Evolutionary conservation across 352 stramenopile species (phyloP).

Genomic region (Globisporangium emineosum): DNA sequence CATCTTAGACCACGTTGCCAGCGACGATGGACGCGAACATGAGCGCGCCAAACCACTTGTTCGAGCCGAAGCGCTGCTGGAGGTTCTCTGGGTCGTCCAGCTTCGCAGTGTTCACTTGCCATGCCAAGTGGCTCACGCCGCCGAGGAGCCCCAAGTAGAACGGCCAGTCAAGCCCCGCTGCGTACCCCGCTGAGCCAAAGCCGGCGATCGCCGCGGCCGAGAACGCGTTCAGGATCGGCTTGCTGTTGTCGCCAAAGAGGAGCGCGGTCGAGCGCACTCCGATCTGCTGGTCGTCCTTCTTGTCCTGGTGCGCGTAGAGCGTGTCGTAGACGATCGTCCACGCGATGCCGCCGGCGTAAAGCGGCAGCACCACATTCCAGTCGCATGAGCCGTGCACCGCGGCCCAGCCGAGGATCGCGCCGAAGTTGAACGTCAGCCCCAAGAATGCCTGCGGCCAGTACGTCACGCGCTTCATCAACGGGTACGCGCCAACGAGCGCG

Average conservation of each 20-base stretch:
- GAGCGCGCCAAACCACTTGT: constrained; percentile 88
- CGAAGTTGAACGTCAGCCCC: constrained; percentile 98
- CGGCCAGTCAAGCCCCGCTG: constrained; percentile 75
- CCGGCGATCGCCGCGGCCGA: constrained; percentile 59
- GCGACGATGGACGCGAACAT: constrained; percentile 82
- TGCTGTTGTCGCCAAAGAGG: constrained; percentile 94
- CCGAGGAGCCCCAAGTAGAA: constrained; percentile 89
- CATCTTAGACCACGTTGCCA: constrained; percentile 57
- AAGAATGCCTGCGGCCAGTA: constrained; percentile 97
- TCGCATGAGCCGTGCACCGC: constrained; percentile 82
- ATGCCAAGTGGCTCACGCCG: constrained; percentile 92
- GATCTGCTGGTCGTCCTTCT: constrained; percentile 95
- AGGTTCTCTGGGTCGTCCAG: constrained; percentile 93
- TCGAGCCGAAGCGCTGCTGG: constrained; percentile 92
- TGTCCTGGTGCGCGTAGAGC: constrained; percentile 98
- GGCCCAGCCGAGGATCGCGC: constrained; percentile 93
- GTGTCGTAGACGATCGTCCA: constrained; percentile 99
- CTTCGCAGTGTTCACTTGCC: constrained; percentile 96
- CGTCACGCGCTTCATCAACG: constrained; percentile 97
- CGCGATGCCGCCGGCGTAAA: constrained; percentile 93
- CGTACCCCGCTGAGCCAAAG: constrained; percentile 70
- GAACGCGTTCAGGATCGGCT: constrained; percentile 90
- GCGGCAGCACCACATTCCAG: constrained; percentile 87
- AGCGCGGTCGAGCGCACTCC: constrained; percentile 95
- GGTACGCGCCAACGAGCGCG: constrained; percentile 94